Evolutionary conservation across 345 rosid species (phyloP).

Genomic region (Heritiera littoralis): DNA sequence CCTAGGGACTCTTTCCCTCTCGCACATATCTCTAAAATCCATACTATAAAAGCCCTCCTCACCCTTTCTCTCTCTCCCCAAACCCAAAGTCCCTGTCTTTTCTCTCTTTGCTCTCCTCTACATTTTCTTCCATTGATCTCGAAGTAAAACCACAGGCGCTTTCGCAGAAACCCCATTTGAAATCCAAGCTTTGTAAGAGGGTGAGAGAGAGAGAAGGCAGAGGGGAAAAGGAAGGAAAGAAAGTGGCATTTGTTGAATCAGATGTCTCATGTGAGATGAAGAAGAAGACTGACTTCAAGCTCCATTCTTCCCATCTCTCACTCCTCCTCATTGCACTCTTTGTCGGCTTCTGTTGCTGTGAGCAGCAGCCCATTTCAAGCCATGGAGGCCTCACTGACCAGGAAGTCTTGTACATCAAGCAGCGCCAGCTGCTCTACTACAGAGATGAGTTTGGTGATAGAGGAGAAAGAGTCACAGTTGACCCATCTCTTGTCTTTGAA

Average conservation of each 20-base stretch:
- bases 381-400: slow-evolving; percentile 59
- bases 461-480: slow-evolving; percentile 75
- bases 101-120: slow-evolving; percentile 23
- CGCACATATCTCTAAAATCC: slow-evolving; percentile 39
- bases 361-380: slow-evolving; percentile 34
- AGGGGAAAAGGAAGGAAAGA: background rate
- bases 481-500: slow-evolving; percentile 64
- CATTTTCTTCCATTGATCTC: slow-evolving; percentile 27
- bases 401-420: slow-evolving; percentile 62
- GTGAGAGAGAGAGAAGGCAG: background rate
- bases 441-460: slow-evolving; percentile 83
- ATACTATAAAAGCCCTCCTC: slow-evolving; percentile 37
- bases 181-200: background rate
- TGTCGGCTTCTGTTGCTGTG: slow-evolving; percentile 28
- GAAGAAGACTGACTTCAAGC: slow-evolving; percentile 40
- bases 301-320: slow-evolving; percentile 13
- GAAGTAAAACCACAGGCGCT: background rate
- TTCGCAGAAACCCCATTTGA: slow-evolving; percentile 16
- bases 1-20: slow-evolving; percentile 12
- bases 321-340: slow-evolving; percentile 31
- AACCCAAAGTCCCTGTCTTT: slow-evolving; percentile 11
- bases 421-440: slow-evolving; percentile 91
- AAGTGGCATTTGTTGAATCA: slow-evolving; percentile 39
- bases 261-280: slow-evolving; percentile 86
- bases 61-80: slow-evolving; percentile 35